A percentile compares a stretch with the other conserved stretches of the same genome.
Conservation (phyloP, 352 stramenopile species). For the Pythium periplocum region DNA sequence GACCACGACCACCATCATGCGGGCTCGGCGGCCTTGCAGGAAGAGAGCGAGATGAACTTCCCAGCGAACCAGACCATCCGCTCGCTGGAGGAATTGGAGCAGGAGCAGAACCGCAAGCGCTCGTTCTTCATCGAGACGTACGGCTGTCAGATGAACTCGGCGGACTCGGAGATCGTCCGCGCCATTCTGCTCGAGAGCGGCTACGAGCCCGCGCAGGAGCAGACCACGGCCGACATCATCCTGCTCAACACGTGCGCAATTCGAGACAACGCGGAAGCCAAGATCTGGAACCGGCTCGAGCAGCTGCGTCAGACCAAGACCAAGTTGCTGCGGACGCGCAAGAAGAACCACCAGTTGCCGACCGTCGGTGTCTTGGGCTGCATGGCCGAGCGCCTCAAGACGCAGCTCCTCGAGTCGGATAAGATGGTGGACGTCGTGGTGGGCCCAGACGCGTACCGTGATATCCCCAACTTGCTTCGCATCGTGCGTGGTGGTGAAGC, state of each 20-base stretch:
- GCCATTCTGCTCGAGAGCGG: slow-evolving; percentile 85
- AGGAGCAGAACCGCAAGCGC: slow-evolving; percentile 15
- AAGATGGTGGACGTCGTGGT: slow-evolving; percentile 98
- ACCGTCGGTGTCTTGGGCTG: slow-evolving; percentile 97
- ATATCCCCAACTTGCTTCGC: slow-evolving; percentile 93
- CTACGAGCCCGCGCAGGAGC: slow-evolving; percentile 52
- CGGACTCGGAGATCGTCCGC: slow-evolving; percentile 97
- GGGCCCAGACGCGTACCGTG: slow-evolving; percentile 97
- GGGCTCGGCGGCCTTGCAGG: slow-evolving; percentile 18
- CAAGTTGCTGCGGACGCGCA: slow-evolving; percentile 50
- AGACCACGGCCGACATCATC: slow-evolving; percentile 90
- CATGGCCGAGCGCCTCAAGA: slow-evolving; percentile 99
- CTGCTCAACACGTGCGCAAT: slow-evolving; percentile 99
- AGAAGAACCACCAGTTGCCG: slow-evolving; percentile 55
- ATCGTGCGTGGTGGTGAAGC: slow-evolving; percentile 72
- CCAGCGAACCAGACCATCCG: slow-evolving; percentile 32
- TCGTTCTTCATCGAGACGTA: slow-evolving; percentile 94
- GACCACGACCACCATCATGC: slow-evolving; percentile 19
- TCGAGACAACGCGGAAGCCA: slow-evolving; percentile 97
- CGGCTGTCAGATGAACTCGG: slow-evolving; percentile 99
- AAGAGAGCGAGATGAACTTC: slow-evolving; percentile 78
- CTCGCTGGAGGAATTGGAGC: slow-evolving; percentile 54
- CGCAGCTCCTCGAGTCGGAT: slow-evolving; percentile 90
- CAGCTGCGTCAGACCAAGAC: slow-evolving; percentile 66
- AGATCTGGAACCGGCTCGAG: slow-evolving; percentile 88